These are phyloP conservation scores for Rhodotorula paludigena DNA, from an alignment of 768 basidiomycete genomes.

Conservation along the genomic window DNA sequence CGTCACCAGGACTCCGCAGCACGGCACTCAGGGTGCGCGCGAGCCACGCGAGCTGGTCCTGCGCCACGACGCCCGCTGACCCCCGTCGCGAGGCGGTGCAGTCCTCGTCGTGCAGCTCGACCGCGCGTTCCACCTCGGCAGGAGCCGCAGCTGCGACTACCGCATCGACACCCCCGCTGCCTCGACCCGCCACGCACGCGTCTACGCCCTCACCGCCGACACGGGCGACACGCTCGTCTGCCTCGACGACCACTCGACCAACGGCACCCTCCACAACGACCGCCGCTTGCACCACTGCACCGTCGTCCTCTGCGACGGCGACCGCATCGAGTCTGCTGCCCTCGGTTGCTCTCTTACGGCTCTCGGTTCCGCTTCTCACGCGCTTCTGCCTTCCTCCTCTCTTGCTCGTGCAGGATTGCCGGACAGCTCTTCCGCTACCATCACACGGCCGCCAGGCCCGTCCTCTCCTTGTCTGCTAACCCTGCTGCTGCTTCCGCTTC, in stretches of 20 bases:
- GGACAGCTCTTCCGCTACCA: conserved; percentile 22
- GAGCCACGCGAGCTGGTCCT: too few species aligned
- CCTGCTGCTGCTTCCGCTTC: background rate
- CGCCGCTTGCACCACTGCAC: background rate
- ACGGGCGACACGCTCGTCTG: conserved; percentile 20
- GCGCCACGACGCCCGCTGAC: too few species aligned
- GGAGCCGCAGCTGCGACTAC: background rate
- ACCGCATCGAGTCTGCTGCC: conserved; percentile 22
- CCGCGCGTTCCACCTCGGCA: conserved; percentile 3
- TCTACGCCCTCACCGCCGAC: conserved; percentile 13
- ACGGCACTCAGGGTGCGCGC: too few species aligned
- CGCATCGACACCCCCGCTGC: background rate
- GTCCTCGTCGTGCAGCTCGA: background rate
- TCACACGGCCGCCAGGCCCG: background rate
- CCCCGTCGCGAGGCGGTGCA: too few species aligned
- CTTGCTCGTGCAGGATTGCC: conserved; percentile 8
- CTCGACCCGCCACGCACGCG: background rate
- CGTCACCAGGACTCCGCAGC: too few species aligned
- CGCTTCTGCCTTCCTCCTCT: background rate
- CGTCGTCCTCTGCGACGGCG: conserved; percentile 23
- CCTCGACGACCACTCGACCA: conserved; percentile 15
- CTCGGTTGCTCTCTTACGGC: too few species aligned
- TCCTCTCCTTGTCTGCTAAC: background rate
- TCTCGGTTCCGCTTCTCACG: background rate
- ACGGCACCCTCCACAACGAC: conserved; percentile 31